These are phyloP conservation scores for Dryadomyces quercivorus DNA, from an alignment of 2,329 filamentous ascomycete genomes.

Conservation along the genomic window DNA sequence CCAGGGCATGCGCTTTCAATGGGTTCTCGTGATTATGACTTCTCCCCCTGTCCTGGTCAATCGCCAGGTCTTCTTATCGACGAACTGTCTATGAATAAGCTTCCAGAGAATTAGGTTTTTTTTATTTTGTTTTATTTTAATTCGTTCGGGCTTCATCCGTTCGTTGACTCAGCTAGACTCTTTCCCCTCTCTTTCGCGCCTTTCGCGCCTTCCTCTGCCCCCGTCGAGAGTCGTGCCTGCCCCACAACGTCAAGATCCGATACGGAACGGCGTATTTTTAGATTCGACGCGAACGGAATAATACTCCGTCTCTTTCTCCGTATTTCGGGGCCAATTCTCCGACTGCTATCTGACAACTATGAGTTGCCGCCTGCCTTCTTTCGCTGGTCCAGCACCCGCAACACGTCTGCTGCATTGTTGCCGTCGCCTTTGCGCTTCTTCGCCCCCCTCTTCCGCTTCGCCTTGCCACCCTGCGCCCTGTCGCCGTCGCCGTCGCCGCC, in stretches of 20 bases:
- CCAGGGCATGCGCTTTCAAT: background rate
- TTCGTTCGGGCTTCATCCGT: background rate
- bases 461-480: conserved; percentile 29
- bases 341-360: background rate
- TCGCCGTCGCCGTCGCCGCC: conserved; percentile 34
- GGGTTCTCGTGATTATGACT: no score
- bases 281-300: no score
- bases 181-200: background rate
- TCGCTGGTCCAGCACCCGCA: conserved; percentile 60
- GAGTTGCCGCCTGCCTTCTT: background rate
- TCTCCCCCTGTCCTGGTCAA: no score
- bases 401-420: conserved; percentile 69
- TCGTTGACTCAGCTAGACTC: background rate
- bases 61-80: background rate
- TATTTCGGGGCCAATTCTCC: background rate
- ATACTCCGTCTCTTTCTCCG: background rate
- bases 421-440: conserved; percentile 70
- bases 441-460: conserved; percentile 55
- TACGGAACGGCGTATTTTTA: no score
- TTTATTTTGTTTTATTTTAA: background rate
- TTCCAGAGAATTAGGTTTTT: no score
- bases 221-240: no score
- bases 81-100: background rate
- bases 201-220: background rate
- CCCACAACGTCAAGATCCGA: no score